Conservation (phyloP, 2,329 filamentous ascomycete species). For the Colletotrichum echinochloae region DNA sequence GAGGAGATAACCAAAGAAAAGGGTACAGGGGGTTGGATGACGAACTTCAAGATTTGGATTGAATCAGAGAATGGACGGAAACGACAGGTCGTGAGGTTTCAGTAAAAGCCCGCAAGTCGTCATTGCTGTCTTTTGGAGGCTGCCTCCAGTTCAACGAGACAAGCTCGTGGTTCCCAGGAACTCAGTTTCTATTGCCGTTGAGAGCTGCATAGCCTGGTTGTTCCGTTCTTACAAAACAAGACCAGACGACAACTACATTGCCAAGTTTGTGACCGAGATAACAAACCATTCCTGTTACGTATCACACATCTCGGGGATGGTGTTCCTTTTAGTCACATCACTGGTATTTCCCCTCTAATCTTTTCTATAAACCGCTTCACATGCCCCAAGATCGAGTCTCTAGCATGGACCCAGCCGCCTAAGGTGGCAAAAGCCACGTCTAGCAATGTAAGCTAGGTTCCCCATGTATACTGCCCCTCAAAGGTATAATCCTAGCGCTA, state of each 20-base stretch:
- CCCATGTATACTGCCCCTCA: background rate
- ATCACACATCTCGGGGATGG: background rate
- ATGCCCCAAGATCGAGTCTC: background rate
- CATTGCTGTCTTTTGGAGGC: background rate
- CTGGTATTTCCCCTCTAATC: background rate
- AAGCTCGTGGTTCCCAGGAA: background rate
- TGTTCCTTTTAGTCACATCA: background rate
- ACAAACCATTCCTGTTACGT: background rate
- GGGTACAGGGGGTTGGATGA: too few species aligned
- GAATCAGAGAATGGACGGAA: background rate
- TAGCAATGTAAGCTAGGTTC: background rate
- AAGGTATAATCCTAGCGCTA: background rate
- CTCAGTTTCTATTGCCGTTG: background rate
- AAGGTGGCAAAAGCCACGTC: background rate
- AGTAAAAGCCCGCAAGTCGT: background rate
- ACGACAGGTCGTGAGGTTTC: background rate
- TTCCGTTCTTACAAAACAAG: fast-evolving
- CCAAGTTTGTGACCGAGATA: background rate
- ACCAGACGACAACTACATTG: background rate
- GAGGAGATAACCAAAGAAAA: background rate
- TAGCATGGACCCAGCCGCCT: too few species aligned
- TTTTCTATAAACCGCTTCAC: background rate
- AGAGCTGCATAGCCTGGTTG: background rate
- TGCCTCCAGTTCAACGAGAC: background rate
- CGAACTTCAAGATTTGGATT: background rate